Conservation (phyloP, 2,329 filamentous ascomycete genomes). For the Truncatella angustata region DNA sequence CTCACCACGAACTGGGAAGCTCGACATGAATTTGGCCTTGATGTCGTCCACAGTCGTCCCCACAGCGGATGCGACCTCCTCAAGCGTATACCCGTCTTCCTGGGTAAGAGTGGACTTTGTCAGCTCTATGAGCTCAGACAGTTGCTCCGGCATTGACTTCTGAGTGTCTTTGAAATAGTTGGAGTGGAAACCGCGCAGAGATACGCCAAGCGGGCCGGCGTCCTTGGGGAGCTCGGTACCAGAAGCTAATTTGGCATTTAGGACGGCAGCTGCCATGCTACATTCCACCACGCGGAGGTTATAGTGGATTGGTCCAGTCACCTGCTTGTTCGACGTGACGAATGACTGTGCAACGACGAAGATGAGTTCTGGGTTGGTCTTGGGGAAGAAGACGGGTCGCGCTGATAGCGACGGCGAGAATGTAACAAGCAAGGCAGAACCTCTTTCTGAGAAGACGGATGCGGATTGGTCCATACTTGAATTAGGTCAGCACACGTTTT, state of each 20-base stretch:
- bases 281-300: conserved; percentile 96
- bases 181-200: conserved; percentile 83
- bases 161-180: conserved; percentile 65
- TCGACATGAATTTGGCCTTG: conserved; percentile 75
- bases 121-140: conserved; percentile 69
- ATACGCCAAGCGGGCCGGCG: conserved; percentile 77
- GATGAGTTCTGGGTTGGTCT: conserved; percentile 76
- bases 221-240: conserved; percentile 69
- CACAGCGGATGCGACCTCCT: conserved; percentile 75
- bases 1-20: conserved; percentile 85
- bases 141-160: conserved; percentile 60
- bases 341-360: conserved; percentile 96
- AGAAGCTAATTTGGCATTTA: conserved; percentile 57
- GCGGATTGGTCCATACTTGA: conserved; percentile 93
- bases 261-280: conserved; percentile 76
- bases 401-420: conserved; percentile 80
- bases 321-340: conserved; percentile 90
- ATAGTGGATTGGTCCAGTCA: conserved; percentile 91
- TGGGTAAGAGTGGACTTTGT: conserved; percentile 70
- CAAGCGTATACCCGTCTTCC: conserved; percentile 82
- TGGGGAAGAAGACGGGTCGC: conserved; percentile 77
- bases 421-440: conserved; percentile 83
- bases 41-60: conserved; percentile 68
- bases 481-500: no score
- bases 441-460: conserved; percentile 86